Evolutionary conservation across 1,284 basidiomycete genomes (phyloP), one percentile per base, ranked within the genome.

Genomic region (Xanthoconium separans): DNA sequence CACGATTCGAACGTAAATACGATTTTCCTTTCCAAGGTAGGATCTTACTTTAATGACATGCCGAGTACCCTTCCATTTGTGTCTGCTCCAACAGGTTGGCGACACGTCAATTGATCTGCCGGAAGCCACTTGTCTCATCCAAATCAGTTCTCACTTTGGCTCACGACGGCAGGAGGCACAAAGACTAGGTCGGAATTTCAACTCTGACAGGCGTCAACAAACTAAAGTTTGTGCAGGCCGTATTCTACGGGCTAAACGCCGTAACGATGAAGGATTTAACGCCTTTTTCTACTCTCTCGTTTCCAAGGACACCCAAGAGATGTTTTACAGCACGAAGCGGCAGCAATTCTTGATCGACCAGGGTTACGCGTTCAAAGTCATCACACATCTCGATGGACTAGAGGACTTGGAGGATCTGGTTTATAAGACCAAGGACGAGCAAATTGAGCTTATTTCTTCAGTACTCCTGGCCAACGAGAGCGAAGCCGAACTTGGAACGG

Each of bases 221-320:
- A 50, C 47, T 58, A 13, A 63, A 54, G 31, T 40, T 47, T 46
- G 29, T 31, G 39, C 50, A 93, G 91, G 93, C 27, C 92, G 95
- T 49, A 99, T 99, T 65, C 77, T 99, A 51, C 88, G 97, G 57
- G 97, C 97, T 10, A 99, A 99, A 74, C 83, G 97, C 52, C 82
- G 97, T 61, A 99, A 99, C 70, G 97, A 99, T 69, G 97, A 99
- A 73, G 97, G 97, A 2, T 99, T 99, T 78, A 99, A 99, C 63
- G 97, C 97, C 13, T 99, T 99, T 76, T 99, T 99, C 77, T 99
- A 99, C 74, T 98, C 95, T 33, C 83, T 99, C 30, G 97, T 99
- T 42, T 97, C 94, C 37, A 98, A 97, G 72, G 96, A 99, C 75
- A 99, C 97, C 0, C 93, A 97, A 66, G 97, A 99, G 75, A 99